Base-by-base conservation (phyloP, 495 filamentous ascomycete species). In the Cudoniella acicularis region DNA sequence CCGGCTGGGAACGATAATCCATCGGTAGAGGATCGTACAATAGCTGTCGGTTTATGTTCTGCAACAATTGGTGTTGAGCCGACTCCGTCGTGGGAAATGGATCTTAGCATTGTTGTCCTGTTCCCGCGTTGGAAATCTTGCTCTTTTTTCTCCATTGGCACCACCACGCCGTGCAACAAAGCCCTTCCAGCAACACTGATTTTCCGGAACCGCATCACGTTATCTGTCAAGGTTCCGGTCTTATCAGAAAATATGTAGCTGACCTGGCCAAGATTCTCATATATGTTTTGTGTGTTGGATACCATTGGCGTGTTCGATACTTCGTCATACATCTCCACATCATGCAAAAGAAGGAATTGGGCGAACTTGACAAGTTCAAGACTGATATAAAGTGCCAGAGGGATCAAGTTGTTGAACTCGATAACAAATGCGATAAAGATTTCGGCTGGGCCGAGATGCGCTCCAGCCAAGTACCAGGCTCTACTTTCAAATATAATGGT, bases 401-500 rank as follows among this genome's bases (percentile, higher is more conserved):
- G 93, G 62, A 98, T 96, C 73, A 97, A 83, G 1, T 91, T 96
- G 65, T 96, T 97, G 76, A 96, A 96, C 41, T 73, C 90, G 67
- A 97, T 96, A 51, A 95, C 78, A 74, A 91, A 96, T 0, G 87
- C 91, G 16, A 90, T 85, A 57, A 96, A 85, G 50, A 95, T 87
- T 16, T 90, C 87, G 36, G 84, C 85, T 64, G 88, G 86, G 1
- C 80, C 73, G 16, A 96, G 88, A 40, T 70, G 76, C 18, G 84
- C 85, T 60, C 84, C 66, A 0, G 63, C 67, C 4, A 98, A 76
- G 72, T 96, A 98, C 81, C 88, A 94, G 1, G 90, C 82, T 2
- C 79, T 69, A 10, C 71, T 67, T 64, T 96, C 91, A 50, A 83
- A 83, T 21, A 75, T 64, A 16, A 76, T 67, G 13, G 76, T 76